Conservation (phyloP, 2,329 filamentous ascomycete species). For the Emergomyces orientalis region DNA sequence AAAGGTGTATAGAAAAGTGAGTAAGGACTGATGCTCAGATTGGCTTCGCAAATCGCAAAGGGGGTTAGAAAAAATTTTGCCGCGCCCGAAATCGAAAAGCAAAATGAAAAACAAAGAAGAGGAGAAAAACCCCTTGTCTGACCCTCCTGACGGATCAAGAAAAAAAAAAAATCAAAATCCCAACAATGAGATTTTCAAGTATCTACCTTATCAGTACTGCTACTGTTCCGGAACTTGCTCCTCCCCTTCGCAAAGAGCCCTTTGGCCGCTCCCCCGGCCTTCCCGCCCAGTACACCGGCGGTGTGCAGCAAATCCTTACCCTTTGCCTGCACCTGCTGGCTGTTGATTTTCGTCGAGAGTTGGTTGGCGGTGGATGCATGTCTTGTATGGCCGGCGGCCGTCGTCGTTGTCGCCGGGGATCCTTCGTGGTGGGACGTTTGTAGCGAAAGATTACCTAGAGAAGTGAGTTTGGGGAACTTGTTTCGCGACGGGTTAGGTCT, state of each 20-base stretch:
- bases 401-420: constrained; percentile 26
- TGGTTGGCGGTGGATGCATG: constrained; percentile 29
- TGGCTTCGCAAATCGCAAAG: neutral
- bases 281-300: constrained; percentile 61
- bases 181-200: constrained; percentile 45
- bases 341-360: constrained; percentile 38
- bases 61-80: neutral
- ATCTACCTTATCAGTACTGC: constrained; percentile 74
- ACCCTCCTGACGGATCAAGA: constrained; percentile 6
- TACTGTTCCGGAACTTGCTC: constrained; percentile 63
- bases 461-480: constrained; percentile 36
- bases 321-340: constrained; percentile 64
- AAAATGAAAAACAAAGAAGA: neutral
- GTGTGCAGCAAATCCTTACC: constrained; percentile 82
- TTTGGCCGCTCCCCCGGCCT: constrained; percentile 72
- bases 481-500: constrained; percentile 25
- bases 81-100: neutral
- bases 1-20: neutral
- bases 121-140: neutral
- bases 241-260: constrained; percentile 85
- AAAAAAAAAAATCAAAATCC: constrained; percentile 7
- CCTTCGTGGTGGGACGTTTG: constrained; percentile 23
- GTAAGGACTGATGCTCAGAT: neutral
- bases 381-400: constrained; percentile 26
- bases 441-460: constrained; percentile 24